Base-by-base conservation (phyloP, 805 yeast genomes). In the Candida maris region DNA sequence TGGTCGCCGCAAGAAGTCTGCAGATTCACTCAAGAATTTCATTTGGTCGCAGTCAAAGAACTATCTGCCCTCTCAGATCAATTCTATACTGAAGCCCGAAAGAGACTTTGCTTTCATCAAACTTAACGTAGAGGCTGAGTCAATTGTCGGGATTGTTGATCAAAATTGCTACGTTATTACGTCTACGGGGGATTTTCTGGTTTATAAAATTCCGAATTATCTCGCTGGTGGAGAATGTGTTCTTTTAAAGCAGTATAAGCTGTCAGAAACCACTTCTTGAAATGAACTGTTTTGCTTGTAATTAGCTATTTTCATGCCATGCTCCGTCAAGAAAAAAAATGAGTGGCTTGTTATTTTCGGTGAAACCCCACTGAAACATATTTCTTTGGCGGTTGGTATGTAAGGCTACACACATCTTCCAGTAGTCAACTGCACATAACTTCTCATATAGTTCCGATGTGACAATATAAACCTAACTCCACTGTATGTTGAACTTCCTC, bases 81-180 rank as follows among this genome's bases (percentile, higher is more conserved):
- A 86, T 8, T 85, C 95, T 2, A 80, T 89, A 39, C 65, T 89
- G 49, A 96, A 89, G 53, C 94, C 96, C 10, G 77, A 85, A 16
- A 72, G 98, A 44, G 96, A 89, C 54, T 93, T 86, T 69, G 97
- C 97, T 0, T 85, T 79, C 35, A 69, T 91, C 46, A 88, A 85
- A 56, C 71, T 91, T 15, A 43, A 39, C n/a, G 14, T 28, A 16
- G 48, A 49, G 17, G 54, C 51, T 4, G 49, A 44, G 15, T 47
- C 58, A 5, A 42, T 54, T 49, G 57, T 60, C 5, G 64, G 60
- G 4, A 47, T 58, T 4, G 49, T 51, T 6, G 55, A 55, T 42
- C 30, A 75, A 73, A 49, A 78, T 78, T 55, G 59, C 10, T 71
- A 78, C 39, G 91, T 88, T 5, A 85, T 86, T 3, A 85, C 95